These are phyloP conservation scores for Lodderomyces theae DNA, from an alignment of 1,139 yeast species.

Conservation along the genomic window DNA sequence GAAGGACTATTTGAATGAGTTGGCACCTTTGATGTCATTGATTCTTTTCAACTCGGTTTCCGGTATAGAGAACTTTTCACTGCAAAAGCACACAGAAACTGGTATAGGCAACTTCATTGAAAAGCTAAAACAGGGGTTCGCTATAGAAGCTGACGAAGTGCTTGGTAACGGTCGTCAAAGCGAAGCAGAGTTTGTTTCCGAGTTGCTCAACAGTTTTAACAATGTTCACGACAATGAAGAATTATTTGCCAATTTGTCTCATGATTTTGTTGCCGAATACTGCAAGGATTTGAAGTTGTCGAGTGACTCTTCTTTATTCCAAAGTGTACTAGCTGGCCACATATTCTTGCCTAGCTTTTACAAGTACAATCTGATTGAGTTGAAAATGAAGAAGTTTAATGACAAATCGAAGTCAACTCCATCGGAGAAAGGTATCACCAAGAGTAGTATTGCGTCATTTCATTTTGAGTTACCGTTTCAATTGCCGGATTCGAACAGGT, in stretches of 20 bases:
- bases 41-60: slow-evolving; percentile 32
- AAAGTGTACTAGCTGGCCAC: slow-evolving; percentile 66
- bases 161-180: slow-evolving; percentile 21
- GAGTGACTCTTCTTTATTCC: slow-evolving; percentile 68
- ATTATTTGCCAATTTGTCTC: slow-evolving; percentile 37
- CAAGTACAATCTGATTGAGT: slow-evolving; percentile 56
- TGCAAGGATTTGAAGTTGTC: slow-evolving; percentile 63
- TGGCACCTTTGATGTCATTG: slow-evolving; percentile 55
- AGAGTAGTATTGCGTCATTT: slow-evolving; percentile 22
- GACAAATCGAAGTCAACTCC: neutral
- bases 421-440: slow-evolving; percentile 1
- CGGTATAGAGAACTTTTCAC: slow-evolving; percentile 18
- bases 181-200: slow-evolving; percentile 41
- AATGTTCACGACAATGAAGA: slow-evolving; percentile 32
- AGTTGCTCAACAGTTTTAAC: slow-evolving; percentile 36
- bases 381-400: slow-evolving; percentile 24
- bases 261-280: slow-evolving; percentile 62
- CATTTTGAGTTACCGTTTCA: slow-evolving; percentile 43
- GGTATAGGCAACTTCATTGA: slow-evolving; percentile 20
- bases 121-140: slow-evolving; percentile 27
- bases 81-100: slow-evolving; percentile 11
- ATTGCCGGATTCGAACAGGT: slow-evolving; percentile 40
- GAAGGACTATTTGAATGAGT: slow-evolving; percentile 36
- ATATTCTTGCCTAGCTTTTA: slow-evolving; percentile 70
- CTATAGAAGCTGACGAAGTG: slow-evolving; percentile 18